Evolutionary conservation across 345 rosid genomes (phyloP).

Genomic region (Psidium guajava): DNA sequence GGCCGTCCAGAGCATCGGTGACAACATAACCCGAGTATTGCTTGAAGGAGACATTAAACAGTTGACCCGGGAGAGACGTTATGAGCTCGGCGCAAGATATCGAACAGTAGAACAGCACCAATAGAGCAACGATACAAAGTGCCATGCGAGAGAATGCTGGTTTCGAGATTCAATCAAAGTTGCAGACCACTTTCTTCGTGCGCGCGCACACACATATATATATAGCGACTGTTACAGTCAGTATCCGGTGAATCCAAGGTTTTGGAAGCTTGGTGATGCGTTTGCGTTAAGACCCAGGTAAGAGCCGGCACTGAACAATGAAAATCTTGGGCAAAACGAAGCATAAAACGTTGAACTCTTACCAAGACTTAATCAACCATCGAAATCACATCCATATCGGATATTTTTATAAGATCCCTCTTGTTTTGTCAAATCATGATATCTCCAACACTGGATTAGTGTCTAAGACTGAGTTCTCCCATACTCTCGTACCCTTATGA

Average conservation of each 20-base stretch:
- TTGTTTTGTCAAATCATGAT: not conserved
- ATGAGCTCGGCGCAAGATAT: conserved; percentile 14
- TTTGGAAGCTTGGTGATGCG: not conserved
- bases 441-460: not conserved
- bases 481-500: no score
- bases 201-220: not conserved
- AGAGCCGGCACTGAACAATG: not conserved
- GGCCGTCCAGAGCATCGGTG: conserved; percentile 13
- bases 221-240: not conserved
- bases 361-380: not conserved
- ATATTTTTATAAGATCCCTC: not conserved
- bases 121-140: conserved; percentile 3
- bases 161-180: not conserved
- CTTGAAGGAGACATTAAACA: conserved; percentile 10
- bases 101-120: conserved; percentile 5
- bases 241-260: not conserved
- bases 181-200: not conserved
- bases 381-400: not conserved
- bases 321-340: not conserved
- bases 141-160: not conserved
- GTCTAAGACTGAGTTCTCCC: no score
- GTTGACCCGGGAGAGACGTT: conserved; percentile 26
- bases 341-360: not conserved
- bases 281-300: not conserved
- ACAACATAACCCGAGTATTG: conserved; percentile 23